Conservation (phyloP, 2,329 filamentous ascomycete genomes). For the Phyllosticta capitalensis region DNA sequence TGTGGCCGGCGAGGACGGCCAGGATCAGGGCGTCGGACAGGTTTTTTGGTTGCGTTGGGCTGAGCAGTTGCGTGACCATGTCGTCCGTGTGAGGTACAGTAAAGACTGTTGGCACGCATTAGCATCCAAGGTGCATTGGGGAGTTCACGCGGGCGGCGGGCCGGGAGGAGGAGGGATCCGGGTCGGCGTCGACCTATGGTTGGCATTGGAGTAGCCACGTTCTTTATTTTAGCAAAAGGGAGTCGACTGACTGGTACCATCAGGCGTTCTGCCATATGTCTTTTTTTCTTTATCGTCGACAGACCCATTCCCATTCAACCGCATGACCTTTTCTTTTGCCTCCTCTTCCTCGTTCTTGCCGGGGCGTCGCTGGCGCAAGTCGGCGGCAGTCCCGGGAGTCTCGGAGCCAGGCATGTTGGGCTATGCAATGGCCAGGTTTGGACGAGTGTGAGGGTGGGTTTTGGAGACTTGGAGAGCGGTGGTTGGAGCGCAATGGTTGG, state of each 20-base stretch:
- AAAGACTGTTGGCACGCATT: conserved; percentile 57
- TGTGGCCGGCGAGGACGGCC: conserved; percentile 64
- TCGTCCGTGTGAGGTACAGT: conserved; percentile 93
- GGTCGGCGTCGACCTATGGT: neutral
- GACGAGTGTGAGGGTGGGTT: too few species aligned
- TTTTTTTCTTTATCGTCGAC: conserved; percentile 52
- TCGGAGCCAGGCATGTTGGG: conserved; percentile 8
- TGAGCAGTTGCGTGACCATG: conserved; percentile 96
- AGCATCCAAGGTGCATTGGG: neutral
- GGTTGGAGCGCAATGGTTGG: neutral
- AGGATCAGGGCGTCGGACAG: conserved; percentile 76
- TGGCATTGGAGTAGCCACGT: neutral
- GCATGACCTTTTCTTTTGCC: conserved; percentile 31
- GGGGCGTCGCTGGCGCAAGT: conserved; percentile 4
- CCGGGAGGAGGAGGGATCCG: neutral
- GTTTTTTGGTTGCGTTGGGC: conserved; percentile 92
- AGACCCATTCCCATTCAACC: conserved; percentile 43
- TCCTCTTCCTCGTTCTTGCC: neutral
- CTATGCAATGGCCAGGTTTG: neutral
- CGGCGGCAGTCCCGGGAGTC: conserved; percentile 2
- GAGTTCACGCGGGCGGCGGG: neutral
- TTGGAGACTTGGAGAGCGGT: neutral
- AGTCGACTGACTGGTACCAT: conserved; percentile 67
- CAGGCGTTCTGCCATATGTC: conserved; percentile 84
- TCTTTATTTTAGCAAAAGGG: neutral